A percentile compares a stretch with the other conserved stretches of the same genome.
Evolutionary conservation across 2,329 filamentous ascomycete species (phyloP).

Genomic region (Botrytis sinoallii): DNA sequence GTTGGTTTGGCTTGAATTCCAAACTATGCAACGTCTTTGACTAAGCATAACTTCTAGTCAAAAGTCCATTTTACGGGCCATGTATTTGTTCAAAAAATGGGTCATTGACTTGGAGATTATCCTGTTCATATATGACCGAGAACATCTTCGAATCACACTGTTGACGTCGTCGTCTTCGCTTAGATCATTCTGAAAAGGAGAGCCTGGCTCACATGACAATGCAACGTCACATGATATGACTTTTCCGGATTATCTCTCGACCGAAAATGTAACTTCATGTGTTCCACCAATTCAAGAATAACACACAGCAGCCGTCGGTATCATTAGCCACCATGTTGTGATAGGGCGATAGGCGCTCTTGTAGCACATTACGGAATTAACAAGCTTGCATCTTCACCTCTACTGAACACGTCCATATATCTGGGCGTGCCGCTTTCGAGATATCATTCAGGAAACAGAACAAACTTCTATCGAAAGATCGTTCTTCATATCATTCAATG

Average conservation of each 20-base stretch:
- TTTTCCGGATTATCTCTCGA: constrained; percentile 1
- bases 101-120: neutral
- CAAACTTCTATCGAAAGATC: no score
- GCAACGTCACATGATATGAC: neutral
- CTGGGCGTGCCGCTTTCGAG: neutral
- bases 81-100: neutral
- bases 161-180: neutral
- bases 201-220: neutral
- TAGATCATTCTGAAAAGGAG: constrained; percentile 1
- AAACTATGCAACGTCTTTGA: neutral
- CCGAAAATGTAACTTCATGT: neutral
- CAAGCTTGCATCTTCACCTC: neutral
- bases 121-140: neutral
- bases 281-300: neutral
- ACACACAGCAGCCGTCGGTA: neutral
- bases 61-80: neutral
- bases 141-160: neutral
- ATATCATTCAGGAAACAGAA: neutral
- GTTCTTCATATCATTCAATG: neutral
- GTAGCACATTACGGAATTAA: neutral
- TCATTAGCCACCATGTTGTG: neutral
- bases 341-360: neutral
- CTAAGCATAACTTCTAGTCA: no score
- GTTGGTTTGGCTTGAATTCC: neutral
- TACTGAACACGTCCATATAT: neutral